A percentile compares a stretch with the other conserved stretches of the same genome.
phyloP scores from a whole-genome alignment of 345 rosid species.

The Bretschneidera sinensis region DNA sequence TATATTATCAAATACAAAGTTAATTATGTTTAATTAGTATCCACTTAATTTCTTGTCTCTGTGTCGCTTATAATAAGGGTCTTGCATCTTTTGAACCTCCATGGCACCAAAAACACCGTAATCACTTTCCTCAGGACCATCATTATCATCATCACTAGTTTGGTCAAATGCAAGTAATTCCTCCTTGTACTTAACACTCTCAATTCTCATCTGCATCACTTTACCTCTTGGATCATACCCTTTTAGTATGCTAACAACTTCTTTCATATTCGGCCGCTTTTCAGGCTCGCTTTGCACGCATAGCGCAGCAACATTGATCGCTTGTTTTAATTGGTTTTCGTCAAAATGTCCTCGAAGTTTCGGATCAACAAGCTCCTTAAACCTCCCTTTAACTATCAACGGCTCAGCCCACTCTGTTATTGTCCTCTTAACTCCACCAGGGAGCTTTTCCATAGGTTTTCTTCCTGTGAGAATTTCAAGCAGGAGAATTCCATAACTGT shows the following conservation, averaged over 20 bases:
- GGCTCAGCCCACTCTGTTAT: slow-evolving; percentile 86
- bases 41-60: slow-evolving; percentile 12
- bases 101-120: slow-evolving; percentile 51
- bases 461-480: slow-evolving; percentile 68
- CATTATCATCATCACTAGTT: slow-evolving; percentile 26
- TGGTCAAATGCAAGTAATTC: slow-evolving; percentile 50
- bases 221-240: slow-evolving; percentile 42
- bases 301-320: slow-evolving; percentile 50
- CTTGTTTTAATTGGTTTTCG: slow-evolving; percentile 54
- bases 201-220: slow-evolving; percentile 30
- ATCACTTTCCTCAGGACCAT: slow-evolving; percentile 27
- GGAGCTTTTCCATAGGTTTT: slow-evolving; percentile 69
- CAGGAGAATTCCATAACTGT: slow-evolving; percentile 78
- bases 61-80: slow-evolving; percentile 26
- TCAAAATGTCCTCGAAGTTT: slow-evolving; percentile 59
- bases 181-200: slow-evolving; percentile 44
- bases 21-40: too few relatives aligned
- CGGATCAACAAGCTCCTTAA: slow-evolving; percentile 68
- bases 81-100: slow-evolving; percentile 39
- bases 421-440: slow-evolving; percentile 57
- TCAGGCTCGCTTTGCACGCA: slow-evolving; percentile 72
- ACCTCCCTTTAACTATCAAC: slow-evolving; percentile 39
- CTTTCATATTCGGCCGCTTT: slow-evolving; percentile 69
- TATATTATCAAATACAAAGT: too few relatives aligned
- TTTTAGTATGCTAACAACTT: slow-evolving; percentile 63